These are phyloP conservation scores for Exophiala alcalophila DNA, from an alignment of 2,329 filamentous ascomycete genomes.

Conservation along the genomic window DNA sequence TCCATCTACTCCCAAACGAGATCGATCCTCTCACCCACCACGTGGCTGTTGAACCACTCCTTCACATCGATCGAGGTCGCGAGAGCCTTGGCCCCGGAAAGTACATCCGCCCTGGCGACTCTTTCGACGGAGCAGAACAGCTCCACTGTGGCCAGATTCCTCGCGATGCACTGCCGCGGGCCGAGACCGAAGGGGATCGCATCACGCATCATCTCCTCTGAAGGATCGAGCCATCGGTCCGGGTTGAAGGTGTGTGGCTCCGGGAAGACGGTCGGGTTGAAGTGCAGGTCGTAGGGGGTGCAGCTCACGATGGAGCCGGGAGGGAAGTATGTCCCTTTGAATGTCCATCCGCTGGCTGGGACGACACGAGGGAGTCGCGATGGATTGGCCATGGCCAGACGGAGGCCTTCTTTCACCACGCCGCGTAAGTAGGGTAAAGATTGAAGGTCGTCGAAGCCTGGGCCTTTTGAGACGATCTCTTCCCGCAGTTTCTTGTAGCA, in stretches of 20 bases:
- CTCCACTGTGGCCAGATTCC: conserved; percentile 48
- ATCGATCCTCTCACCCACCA: conserved; percentile 49
- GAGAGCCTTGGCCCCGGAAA: conserved; percentile 44
- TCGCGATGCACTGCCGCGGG: conserved; percentile 49
- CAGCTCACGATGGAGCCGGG: conserved; percentile 47
- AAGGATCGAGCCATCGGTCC: conserved; percentile 47
- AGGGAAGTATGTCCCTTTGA: conserved; percentile 41
- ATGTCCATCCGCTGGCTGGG: conserved; percentile 40
- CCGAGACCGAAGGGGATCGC: conserved; percentile 53
- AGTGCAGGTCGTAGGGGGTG: conserved; percentile 48
- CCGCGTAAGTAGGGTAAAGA: conserved; percentile 48
- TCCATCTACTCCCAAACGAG: conserved; percentile 22
- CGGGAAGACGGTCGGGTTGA: conserved; percentile 44
- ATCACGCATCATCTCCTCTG: conserved; percentile 42
- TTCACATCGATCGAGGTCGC: conserved; percentile 48
- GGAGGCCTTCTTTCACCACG: conserved; percentile 51
- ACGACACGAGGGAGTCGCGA: conserved; percentile 51
- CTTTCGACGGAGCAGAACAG: conserved; percentile 43
- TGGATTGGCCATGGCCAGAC: conserved; percentile 53
- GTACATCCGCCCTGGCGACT: conserved; percentile 43
- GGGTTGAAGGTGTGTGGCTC: conserved; percentile 46
- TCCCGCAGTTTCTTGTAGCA: conserved; percentile 32
- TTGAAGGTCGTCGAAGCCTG: conserved; percentile 33
- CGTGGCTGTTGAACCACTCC: conserved; percentile 57
- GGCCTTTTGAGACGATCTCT: conserved; percentile 23